These are phyloP conservation scores for Geum urbanum DNA, from an alignment of 306 rosid genomes.

Conservation along the genomic window DNA sequence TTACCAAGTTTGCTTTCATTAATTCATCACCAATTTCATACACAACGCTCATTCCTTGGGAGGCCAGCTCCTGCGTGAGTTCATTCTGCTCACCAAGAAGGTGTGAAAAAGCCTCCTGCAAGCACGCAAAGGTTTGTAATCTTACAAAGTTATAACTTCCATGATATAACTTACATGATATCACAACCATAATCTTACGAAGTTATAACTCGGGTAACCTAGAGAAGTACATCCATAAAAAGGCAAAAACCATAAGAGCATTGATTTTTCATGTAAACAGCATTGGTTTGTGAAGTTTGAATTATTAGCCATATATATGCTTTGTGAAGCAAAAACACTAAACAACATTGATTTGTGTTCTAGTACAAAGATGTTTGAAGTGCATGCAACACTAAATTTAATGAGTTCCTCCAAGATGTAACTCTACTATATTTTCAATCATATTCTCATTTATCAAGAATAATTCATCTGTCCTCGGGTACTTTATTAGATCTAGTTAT, in stretches of 20 bases:
- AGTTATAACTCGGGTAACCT: too few species aligned
- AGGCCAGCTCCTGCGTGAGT: constrained; percentile 94
- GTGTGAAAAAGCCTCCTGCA: constrained; percentile 96
- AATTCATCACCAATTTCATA: constrained; percentile 89
- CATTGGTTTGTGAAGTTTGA: too few species aligned
- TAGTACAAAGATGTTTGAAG: too few species aligned
- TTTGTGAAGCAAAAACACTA: too few species aligned
- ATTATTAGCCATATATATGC: too few species aligned
- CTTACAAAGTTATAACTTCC: not conserved
- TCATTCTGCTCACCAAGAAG: constrained; percentile 92
- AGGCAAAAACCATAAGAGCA: too few species aligned
- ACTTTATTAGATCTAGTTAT: not conserved
- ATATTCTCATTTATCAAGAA: not conserved
- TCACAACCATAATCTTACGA: too few species aligned
- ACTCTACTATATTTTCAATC: not conserved
- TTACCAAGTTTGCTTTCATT: constrained; percentile 80
- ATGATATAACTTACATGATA: not conserved
- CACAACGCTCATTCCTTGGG: constrained; percentile 99
- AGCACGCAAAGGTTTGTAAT: constrained; percentile 21
- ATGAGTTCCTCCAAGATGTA: not conserved
- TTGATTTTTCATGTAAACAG: too few species aligned
- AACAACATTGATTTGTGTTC: too few species aligned
- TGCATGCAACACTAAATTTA: too few species aligned
- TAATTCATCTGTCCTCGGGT: not conserved
- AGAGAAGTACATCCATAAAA: too few species aligned